Evolutionary conservation across 495 filamentous ascomycete species (phyloP), one percentile per base, ranked within the genome.

Genomic region (Penicillium paxilli): DNA sequence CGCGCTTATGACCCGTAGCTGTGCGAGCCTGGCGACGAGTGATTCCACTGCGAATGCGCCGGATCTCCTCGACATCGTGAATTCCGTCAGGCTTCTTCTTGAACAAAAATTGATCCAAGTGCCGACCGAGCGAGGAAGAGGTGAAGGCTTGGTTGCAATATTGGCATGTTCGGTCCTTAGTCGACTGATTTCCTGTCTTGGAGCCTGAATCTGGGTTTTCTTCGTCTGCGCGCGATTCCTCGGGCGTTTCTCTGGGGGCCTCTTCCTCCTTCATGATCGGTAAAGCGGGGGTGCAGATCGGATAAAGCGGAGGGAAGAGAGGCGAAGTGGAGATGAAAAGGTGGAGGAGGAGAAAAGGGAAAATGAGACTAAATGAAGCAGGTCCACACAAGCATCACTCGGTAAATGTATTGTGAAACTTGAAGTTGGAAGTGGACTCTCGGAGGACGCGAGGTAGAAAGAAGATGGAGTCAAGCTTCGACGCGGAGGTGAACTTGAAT

Each of bases 41-140:
- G 72, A 96, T 92, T 26, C 83, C 81, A 37, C 88, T 86, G 51
- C 92, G 82, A 57, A 94, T 76, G 66, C 86, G 87, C 61, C 83
- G 79, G 65, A 96, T 96, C 69, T 88, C 89, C 5, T 91, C 89
- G 25, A 96, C 87, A 73, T 95, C 80, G 70, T 96, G 92, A 38
- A 95, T 63, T 8, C 91, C 91, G 70, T 96, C 92, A 3, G 90
- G 80, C 64, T 96, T 96, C 71, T 89, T 92, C 59, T 87, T 85
- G 65, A 89, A 90, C 55, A 96, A 87, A 66, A 92, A 96, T 28
- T 94, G 80, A 65, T 96, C 92, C 22, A 96, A 82, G 73, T 96
- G 92, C 32, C 92, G 87, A 21, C 92, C 92, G n/a, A 96, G 79
- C 3, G 90, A 94, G 5, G 91, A 96, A 7, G 92, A 96, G 2